Evolutionary conservation across 1,139 yeast species (phyloP).

Genomic region (Geotrichum phurueaensis): DNA sequence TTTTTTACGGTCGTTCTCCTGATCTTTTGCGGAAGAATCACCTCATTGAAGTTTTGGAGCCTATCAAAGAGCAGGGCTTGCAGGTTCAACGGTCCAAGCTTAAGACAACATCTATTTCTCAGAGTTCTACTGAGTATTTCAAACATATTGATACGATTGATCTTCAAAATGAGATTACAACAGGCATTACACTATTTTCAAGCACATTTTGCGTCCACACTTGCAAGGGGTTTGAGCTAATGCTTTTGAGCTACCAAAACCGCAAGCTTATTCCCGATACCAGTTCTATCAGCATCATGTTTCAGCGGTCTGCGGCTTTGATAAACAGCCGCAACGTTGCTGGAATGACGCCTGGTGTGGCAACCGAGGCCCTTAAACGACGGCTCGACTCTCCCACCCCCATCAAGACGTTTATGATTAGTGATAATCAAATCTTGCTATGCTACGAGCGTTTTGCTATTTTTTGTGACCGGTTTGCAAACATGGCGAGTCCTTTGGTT

Average conservation of each 20-base stretch:
- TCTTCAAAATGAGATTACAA: conserved; percentile 30
- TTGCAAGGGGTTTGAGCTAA: conserved; percentile 60
- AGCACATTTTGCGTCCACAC: conserved; percentile 57
- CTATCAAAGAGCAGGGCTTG: conserved; percentile 45
- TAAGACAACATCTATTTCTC: conserved; percentile 7
- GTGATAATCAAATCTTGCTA: conserved; percentile 52
- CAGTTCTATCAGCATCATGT: conserved; percentile 23
- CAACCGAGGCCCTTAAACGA: conserved; percentile 24
- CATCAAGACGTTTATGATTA: conserved; percentile 56
- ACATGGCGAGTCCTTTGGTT: conserved; percentile 50
- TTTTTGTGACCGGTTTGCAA: conserved; percentile 62
- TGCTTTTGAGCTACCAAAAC: conserved; percentile 54
- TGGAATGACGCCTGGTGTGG: conserved; percentile 9
- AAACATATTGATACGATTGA: conserved; percentile 35
- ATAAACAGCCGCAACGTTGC: conserved; percentile 4
- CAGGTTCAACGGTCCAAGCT: conserved; percentile 32
- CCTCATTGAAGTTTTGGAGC: conserved; percentile 37
- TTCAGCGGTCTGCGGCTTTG: conserved; percentile 23
- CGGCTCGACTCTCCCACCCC: conserved; percentile 40
- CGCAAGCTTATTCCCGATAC: conserved; percentile 53
- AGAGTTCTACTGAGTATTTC: conserved; percentile 35
- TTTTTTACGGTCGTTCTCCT: conserved; percentile 38
- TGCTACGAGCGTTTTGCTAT: conserved; percentile 72
- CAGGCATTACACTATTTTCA: conserved; percentile 38
- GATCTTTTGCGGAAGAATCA: conserved; percentile 28